phyloP scores from a whole-genome alignment of 2,329 filamentous ascomycete genomes.

The Cercospora brassicicola region DNA sequence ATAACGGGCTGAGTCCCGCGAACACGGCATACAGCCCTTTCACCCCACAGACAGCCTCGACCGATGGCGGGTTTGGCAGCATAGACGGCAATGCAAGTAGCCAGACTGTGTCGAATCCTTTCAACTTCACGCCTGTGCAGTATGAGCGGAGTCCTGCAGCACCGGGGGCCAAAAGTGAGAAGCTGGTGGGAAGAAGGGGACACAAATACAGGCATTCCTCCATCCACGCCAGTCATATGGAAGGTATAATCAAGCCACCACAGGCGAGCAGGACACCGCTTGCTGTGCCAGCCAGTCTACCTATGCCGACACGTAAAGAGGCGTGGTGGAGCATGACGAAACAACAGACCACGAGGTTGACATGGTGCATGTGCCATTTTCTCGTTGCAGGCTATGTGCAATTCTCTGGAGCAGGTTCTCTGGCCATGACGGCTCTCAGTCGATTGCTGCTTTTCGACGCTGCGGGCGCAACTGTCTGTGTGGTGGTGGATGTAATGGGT shows the following conservation, averaged over 20 bases:
- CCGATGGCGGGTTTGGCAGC: conserved; percentile 34
- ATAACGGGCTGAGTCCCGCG: conserved; percentile 30
- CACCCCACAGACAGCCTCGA: conserved; percentile 37
- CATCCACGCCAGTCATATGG: conserved; percentile 77
- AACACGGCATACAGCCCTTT: conserved; percentile 34
- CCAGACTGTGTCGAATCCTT: conserved; percentile 62
- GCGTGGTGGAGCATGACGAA: conserved; percentile 86
- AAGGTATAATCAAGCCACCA: conserved; percentile 89
- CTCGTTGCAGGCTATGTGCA: conserved; percentile 80
- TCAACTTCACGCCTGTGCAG: conserved; percentile 81
- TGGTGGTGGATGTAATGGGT: conserved; percentile 84
- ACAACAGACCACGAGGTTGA: conserved; percentile 78
- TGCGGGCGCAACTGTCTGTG: conserved; percentile 85
- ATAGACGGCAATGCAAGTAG: conserved; percentile 25
- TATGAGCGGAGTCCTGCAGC: conserved; percentile 45
- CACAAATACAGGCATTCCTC: conserved; percentile 98
- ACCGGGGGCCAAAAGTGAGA: conserved; percentile 64
- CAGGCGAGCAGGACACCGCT: conserved; percentile 82
- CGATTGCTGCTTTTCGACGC: conserved; percentile 96
- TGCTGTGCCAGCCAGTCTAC: conserved; percentile 85
- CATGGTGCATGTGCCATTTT: conserved; percentile 89
- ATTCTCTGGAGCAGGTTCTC: conserved; percentile 78
- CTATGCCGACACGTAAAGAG: conserved; percentile 84
- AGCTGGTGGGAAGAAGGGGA: conserved; percentile 85
- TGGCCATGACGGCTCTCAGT: conserved; percentile 88